Percentiles rank a stretch among this genome's conserved stretches.
Conservation (phyloP, 495 filamentous ascomycete genomes). For the Entonaema liquescens region DNA sequence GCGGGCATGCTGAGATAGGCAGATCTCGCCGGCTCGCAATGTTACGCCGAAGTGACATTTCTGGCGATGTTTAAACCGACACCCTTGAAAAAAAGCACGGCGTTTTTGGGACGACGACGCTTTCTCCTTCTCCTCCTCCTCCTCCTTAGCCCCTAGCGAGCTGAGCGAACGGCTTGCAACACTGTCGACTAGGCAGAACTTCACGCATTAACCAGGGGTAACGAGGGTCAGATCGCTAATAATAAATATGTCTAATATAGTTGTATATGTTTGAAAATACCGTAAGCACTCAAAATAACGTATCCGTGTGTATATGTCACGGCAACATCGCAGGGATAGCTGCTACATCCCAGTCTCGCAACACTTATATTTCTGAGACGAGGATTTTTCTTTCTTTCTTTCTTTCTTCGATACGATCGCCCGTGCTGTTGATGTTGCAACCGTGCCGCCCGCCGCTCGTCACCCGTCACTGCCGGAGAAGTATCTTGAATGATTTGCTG, state of each 20-base stretch:
- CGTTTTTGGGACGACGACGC: slow-evolving; percentile 17
- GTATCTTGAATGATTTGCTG: not conserved
- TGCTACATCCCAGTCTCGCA: slow-evolving; percentile 23
- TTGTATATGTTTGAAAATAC: slow-evolving; percentile 22
- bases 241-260: slow-evolving; percentile 28
- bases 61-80: slow-evolving; percentile 34
- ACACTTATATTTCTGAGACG: slow-evolving; percentile 30
- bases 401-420: slow-evolving; percentile 27
- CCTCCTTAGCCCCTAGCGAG: slow-evolving; percentile 1
- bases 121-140: not conserved
- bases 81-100: slow-evolving; percentile 15
- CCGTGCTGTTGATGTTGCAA: slow-evolving; percentile 5
- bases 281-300: slow-evolving; percentile 42
- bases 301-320: slow-evolving; percentile 27
- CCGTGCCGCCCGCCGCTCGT: not conserved
- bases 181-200: slow-evolving; percentile 2
- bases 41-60: slow-evolving; percentile 38
- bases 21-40: slow-evolving; percentile 42
- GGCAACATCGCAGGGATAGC: slow-evolving; percentile 33
- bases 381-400: slow-evolving; percentile 1
- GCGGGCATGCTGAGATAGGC: slow-evolving; percentile 40
- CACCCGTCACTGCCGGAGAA: not conserved
- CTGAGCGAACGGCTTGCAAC: slow-evolving; percentile 14
- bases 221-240: slow-evolving; percentile 25
- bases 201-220: not conserved